Percentiles rank a stretch among this genome's conserved stretches.
phyloP scores from a whole-genome alignment of 2,329 filamentous ascomycete species.

The Coniochaeta sp. region DNA sequence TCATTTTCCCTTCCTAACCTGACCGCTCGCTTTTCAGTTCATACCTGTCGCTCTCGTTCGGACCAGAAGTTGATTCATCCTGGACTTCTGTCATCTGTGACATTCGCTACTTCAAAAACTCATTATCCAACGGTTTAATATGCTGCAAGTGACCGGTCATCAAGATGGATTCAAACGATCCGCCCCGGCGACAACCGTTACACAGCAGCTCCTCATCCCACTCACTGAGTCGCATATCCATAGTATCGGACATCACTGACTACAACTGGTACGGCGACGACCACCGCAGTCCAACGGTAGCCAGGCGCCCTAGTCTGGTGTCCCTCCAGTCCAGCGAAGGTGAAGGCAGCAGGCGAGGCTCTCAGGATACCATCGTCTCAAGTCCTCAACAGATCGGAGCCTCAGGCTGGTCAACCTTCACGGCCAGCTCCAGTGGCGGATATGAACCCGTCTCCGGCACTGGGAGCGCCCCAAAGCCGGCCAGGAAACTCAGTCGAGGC shows the following conservation, averaged over 20 bases:
- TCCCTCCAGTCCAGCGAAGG: slow-evolving; percentile 28
- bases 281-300: slow-evolving; percentile 11
- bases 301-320: slow-evolving; percentile 28
- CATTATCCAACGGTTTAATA: not conserved
- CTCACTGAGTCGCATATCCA: slow-evolving; percentile 20
- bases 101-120: too few species aligned
- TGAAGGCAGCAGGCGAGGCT: slow-evolving; percentile 1
- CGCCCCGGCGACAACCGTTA: slow-evolving; percentile 10
- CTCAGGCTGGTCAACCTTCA: slow-evolving; percentile 12
- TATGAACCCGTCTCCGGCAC: slow-evolving; percentile 13
- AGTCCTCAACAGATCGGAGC: slow-evolving; percentile 9
- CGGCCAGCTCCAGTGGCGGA: slow-evolving; percentile 5
- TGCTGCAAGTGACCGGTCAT: not conserved
- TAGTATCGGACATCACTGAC: slow-evolving; percentile 22
- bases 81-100: too few species aligned
- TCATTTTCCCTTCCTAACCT: not conserved
- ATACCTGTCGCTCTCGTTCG: not conserved
- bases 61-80: not conserved
- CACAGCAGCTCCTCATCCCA: slow-evolving; percentile 12
- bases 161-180: slow-evolving; percentile 1
- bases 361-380: slow-evolving; percentile 14
- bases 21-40: not conserved
- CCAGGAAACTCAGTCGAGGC: slow-evolving; percentile 8
- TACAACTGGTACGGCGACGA: slow-evolving; percentile 50
- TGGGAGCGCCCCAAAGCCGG: slow-evolving; percentile 1